These are phyloP conservation scores for Thuja plicata DNA, from an alignment of 83 land plant species.

Conservation along the genomic window DNA sequence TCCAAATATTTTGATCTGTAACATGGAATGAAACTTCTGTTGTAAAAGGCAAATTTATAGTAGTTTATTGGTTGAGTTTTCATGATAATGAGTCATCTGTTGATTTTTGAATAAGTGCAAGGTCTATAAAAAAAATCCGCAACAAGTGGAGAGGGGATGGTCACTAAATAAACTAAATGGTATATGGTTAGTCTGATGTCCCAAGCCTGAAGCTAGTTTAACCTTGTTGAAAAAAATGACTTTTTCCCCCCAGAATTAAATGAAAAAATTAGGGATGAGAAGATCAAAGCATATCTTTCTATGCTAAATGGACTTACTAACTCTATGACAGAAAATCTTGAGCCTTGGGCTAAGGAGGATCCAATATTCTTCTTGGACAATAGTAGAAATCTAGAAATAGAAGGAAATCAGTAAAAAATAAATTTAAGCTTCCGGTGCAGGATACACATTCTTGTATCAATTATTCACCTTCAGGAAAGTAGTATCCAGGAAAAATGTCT, in stretches of 20 bases:
- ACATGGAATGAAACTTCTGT: background rate
- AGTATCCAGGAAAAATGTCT: background rate
- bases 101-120: background rate
- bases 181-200: no score
- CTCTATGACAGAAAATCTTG: background rate
- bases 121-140: background rate
- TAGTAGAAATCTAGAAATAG: background rate
- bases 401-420: background rate
- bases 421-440: background rate
- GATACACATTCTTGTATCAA: background rate
- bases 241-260: background rate
- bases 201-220: background rate
- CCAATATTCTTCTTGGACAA: background rate
- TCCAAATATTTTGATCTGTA: background rate
- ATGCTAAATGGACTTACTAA: background rate
- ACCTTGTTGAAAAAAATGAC: background rate
- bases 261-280: background rate
- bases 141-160: background rate
- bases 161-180: background rate
- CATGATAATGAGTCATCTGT: background rate
- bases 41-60: no score
- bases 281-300: background rate
- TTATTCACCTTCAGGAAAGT: background rate
- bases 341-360: background rate
- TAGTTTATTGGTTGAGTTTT: background rate